Evolutionary conservation across 805 yeast genomes (phyloP).

Genomic region (Jamesozyma jinghongensis): DNA sequence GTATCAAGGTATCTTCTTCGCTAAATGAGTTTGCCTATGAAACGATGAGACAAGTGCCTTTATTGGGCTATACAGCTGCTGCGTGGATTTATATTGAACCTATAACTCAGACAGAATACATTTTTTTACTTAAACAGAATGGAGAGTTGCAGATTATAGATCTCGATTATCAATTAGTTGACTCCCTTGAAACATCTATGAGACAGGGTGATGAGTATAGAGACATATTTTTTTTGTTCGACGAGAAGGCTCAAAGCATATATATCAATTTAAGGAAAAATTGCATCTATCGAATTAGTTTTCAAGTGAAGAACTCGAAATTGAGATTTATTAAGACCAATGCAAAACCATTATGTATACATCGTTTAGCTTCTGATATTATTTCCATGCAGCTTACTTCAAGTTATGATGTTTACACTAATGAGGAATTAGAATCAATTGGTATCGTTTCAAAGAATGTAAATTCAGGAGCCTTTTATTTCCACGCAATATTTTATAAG

Average conservation of each 20-base stretch:
- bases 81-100: slow-evolving; percentile 10
- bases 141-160: slow-evolving; percentile 14
- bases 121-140: slow-evolving; percentile 13
- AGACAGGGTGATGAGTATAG: slow-evolving; percentile 1
- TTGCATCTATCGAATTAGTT: slow-evolving; percentile 7
- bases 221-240: slow-evolving; percentile 6
- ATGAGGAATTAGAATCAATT: slow-evolving; percentile 11
- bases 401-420: slow-evolving; percentile 9
- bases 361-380: slow-evolving; percentile 7
- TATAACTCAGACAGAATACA: slow-evolving; percentile 7
- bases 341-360: slow-evolving; percentile 1
- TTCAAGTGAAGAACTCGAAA: slow-evolving; percentile 2
- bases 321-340: slow-evolving; percentile 8
- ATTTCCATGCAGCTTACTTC: slow-evolving; percentile 7
- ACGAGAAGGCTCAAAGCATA: slow-evolving; percentile 8
- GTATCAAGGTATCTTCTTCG: background rate
- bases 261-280: slow-evolving; percentile 10
- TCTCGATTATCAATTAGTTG: slow-evolving; percentile 5
- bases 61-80: slow-evolving; percentile 13
- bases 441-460: slow-evolving; percentile 7
- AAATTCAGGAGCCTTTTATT: slow-evolving; percentile 1
- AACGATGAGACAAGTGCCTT: background rate
- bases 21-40: background rate
- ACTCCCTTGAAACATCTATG: slow-evolving; percentile 8
- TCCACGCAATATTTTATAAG: slow-evolving; percentile 8